Conservation (phyloP, 2,329 filamentous ascomycete genomes). For the Neonectria punicea region DNA sequence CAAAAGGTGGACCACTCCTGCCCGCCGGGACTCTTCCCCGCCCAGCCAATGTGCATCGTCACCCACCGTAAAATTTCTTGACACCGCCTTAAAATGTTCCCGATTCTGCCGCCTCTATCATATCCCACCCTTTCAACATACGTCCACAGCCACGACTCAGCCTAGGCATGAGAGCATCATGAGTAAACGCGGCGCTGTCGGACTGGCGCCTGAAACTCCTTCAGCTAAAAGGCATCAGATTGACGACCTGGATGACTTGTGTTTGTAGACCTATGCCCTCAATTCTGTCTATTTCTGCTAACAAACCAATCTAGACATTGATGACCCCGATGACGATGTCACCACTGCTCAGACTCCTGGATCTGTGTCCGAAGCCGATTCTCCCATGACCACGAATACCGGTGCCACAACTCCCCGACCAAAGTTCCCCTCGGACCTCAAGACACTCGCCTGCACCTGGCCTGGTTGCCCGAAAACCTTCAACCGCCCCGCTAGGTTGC, state of each 20-base stretch:
- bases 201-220: conserved; percentile 37
- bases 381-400: conserved; percentile 45
- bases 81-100: conserved; percentile 48
- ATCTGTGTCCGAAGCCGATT: conserved; percentile 47
- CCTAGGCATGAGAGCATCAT: conserved; percentile 42
- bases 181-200: conserved; percentile 47
- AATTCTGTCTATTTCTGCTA: conserved; percentile 14
- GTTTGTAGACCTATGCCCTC: conserved; percentile 27
- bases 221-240: conserved; percentile 43
- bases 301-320: conserved; percentile 38
- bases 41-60: conserved; percentile 32
- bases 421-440: conserved; percentile 75
- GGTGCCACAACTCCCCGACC: conserved; percentile 55
- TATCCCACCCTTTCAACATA: conserved; percentile 22
- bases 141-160: background rate
- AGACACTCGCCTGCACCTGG: conserved; percentile 80
- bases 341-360: conserved; percentile 47
- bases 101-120: conserved; percentile 46
- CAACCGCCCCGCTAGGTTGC: conserved; percentile 84
- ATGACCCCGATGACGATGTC: conserved; percentile 49
- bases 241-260: conserved; percentile 30
- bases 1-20: conserved; percentile 4
- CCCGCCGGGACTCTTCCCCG: conserved; percentile 25
- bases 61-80: conserved; percentile 44
- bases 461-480: conserved; percentile 83